Conservation (phyloP, 768 basidiomycete genomes). For the Amanita inopinata region DNA sequence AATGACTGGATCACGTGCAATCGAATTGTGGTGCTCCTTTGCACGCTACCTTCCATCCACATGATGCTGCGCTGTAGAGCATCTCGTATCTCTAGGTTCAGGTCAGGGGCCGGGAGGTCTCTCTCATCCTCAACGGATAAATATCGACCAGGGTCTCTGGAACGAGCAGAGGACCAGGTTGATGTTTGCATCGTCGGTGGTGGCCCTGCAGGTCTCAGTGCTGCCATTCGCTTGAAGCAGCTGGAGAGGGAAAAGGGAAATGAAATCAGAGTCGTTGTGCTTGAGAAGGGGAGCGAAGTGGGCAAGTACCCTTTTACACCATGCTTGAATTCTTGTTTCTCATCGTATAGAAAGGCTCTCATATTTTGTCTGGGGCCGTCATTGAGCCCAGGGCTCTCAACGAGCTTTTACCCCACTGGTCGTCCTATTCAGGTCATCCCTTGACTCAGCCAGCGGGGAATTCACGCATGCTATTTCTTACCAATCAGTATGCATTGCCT, state of each 20-base stretch:
- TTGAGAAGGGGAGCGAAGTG: constrained; percentile 92
- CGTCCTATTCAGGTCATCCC: constrained; percentile 53
- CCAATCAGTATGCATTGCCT: constrained; percentile 55
- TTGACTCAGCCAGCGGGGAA: constrained; percentile 71
- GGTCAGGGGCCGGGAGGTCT: neutral
- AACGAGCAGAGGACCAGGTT: constrained; percentile 83
- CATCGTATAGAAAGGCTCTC: constrained; percentile 49
- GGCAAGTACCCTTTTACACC: constrained; percentile 45
- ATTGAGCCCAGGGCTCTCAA: constrained; percentile 88
- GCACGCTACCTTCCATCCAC: no score
- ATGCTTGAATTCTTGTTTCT: neutral
- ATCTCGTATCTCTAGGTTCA: neutral
- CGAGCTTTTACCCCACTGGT: constrained; percentile 86
- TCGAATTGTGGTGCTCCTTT: no score
- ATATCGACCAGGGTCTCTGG: constrained; percentile 27
- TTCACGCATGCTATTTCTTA: constrained; percentile 82
- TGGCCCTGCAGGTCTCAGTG: constrained; percentile 90
- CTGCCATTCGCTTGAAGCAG: constrained; percentile 95
- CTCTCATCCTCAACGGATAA: constrained; percentile 2
- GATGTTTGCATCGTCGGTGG: constrained; percentile 97
- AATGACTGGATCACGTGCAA: no score
- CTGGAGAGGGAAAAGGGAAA: constrained; percentile 71
- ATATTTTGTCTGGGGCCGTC: constrained; percentile 93
- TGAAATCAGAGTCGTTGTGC: constrained; percentile 83
- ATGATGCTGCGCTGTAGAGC: constrained; percentile 3